Evolutionary conservation across 2,329 filamentous ascomycete genomes (phyloP), one percentile per base, ranked within the genome.

Genomic region (Aspergillus sp.): DNA sequence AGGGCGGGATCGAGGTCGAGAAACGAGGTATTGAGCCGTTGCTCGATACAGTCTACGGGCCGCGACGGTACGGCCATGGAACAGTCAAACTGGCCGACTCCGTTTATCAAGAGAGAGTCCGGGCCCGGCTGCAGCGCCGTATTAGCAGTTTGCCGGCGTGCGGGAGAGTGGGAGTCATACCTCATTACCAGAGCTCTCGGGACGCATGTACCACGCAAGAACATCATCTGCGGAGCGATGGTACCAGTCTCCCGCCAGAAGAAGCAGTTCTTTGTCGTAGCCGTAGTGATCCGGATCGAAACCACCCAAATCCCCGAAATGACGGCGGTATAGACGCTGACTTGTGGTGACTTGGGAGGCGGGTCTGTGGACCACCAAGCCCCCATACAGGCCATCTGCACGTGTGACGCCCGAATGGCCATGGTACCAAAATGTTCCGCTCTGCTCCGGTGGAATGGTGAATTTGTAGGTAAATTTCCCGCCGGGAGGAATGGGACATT

Each of bases 401-500:
- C 77, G 70, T 50, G 76, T 73, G 3, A 76, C 65, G 13, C 73
- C 70, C 3, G 75, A 72, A 64, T 82, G 79, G 4, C 78, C 74
- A 68, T 82, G 80, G 46, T 76, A 82, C 80, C 80, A 82, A 58
- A 78, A 81, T 1, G 78, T 80, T 5, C 77, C 77, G 52, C 70
- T 72, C 61, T 79, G 75, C 37, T 72, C 61, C 8, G 61, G 45
- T 2, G 73, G 67, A 34, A 76, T 72, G 7, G 71, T 75, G 65
- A 81, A 67, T 30, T 75, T 69, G 57, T 79, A 79, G 42, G 70
- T 66, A 59, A 77, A 78, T n/a, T 64, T 66, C 8, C 76, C 74
- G 4, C 88, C 89, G 0, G 88, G 82, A 0, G 80, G 5, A 56
- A 92, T 87, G 2, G 81, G 70, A 62, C 87, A 91, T 69, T 93